A percentile compares a stretch with the other conserved stretches of the same genome.
These are phyloP conservation scores for Metschnikowia similis DNA, from an alignment of 805 yeast genomes.

Conservation along the genomic window DNA sequence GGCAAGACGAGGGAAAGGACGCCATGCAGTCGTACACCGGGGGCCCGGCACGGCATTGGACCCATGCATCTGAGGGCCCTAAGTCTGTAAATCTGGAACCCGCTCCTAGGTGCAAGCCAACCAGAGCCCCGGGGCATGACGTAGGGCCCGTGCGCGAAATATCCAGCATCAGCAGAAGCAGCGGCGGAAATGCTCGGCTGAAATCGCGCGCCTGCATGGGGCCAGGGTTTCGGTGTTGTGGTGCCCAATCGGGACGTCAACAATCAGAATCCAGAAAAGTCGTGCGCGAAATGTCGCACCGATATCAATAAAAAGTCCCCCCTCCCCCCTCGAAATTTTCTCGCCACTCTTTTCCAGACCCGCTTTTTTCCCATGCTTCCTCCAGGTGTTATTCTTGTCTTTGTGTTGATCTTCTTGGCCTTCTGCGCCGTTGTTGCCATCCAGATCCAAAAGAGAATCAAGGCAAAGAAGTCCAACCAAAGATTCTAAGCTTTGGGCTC, in stretches of 20 bases:
- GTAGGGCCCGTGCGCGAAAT: neutral
- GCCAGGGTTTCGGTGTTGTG: neutral
- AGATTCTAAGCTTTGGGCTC: slow-evolving; percentile 14
- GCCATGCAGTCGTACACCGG: too few relatives aligned
- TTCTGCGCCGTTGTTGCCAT: slow-evolving; percentile 32
- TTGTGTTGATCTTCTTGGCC: slow-evolving; percentile 52
- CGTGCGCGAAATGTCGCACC: slow-evolving; percentile 13
- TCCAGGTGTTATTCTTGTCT: slow-evolving; percentile 71
- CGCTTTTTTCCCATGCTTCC: slow-evolving; percentile 50
- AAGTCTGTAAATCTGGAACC: too few relatives aligned
- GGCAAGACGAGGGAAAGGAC: too few relatives aligned
- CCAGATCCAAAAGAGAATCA: slow-evolving; percentile 36
- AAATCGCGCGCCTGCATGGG: slow-evolving; percentile 5
- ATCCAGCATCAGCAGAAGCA: neutral
- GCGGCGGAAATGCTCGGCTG: slow-evolving; percentile 2
- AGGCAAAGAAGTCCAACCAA: slow-evolving; percentile 37
- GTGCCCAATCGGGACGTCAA: slow-evolving; percentile 5
- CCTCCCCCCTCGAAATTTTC: slow-evolving; percentile 5
- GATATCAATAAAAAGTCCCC: slow-evolving; percentile 4
- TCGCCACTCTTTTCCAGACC: slow-evolving; percentile 5
- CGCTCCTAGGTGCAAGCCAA: too few relatives aligned
- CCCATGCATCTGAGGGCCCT: neutral
- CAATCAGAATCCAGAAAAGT: slow-evolving; percentile 3
- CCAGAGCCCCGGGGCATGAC: neutral
- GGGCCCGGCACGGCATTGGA: neutral